Base-by-base conservation (phyloP, 352 stramenopile species). In the Pythium sukuiense region DNA sequence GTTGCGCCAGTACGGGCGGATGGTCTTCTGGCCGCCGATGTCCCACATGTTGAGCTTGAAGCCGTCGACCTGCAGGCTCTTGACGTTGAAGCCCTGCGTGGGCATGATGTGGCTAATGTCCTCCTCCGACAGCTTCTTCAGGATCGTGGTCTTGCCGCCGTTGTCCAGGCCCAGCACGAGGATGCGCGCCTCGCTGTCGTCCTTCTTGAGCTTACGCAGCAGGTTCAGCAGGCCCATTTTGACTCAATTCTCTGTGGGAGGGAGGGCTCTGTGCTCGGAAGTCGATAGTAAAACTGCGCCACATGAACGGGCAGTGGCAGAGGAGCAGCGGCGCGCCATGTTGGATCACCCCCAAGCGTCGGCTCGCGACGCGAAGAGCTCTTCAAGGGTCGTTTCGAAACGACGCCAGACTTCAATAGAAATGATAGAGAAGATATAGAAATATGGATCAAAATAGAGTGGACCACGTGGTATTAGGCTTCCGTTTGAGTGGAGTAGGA, bases 31-130 rank as follows among this genome's bases (percentile, higher is more conserved):
- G 32, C 97, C 98, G 60, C 97, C 98, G 53, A 99, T 96, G 77
- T 99, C 97, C 96, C 96, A 99, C 59, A 99, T 92, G 74, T 99
- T 98, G 54, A 99, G 89, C 76, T 98, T 99, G 74, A 99, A 99
- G 72, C 90, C 93, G 73, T 97, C 85, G 61, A 97, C 87, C 76
- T 97, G 89, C n/a, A 98, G 73, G 46, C 83, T 97, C 80, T 98
- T 98, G 71, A 99, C 95, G 81, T 99, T 98, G 76, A 98, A 98
- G 59, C 96, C 95, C 78, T 98, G 90, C 43, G 92, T 98, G 6
- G 92, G 90, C 83, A 95, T 97, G 65, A 98, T 97, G 73, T 94
- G 80, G 54, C 77, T 96, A 69, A 98, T 98, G 69, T 98, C 94
- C 66, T 99, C 94, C 63, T 98, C 92, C 48, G 84, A 96, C 52